Percentiles rank a stretch among this genome's conserved stretches.
Evolutionary conservation across 176 grass and related monocot species (phyloP).

Genomic region (Themeda triandra): DNA sequence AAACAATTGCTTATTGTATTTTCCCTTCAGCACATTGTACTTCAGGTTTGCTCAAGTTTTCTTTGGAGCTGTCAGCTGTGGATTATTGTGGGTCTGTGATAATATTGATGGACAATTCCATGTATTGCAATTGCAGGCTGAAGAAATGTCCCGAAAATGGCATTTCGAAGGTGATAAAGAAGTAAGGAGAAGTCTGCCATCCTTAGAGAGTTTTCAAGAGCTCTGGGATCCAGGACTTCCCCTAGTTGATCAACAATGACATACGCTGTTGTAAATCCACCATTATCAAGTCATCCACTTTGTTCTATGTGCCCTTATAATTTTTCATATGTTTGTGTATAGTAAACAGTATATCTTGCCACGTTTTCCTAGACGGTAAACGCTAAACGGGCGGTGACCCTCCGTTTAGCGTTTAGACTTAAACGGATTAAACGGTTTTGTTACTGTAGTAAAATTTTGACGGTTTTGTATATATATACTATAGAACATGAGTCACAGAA

Average conservation of each 20-base stretch:
- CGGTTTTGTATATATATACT: no score
- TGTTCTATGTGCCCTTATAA: background rate
- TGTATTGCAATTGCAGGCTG: constrained; percentile 41
- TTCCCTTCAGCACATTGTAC: background rate
- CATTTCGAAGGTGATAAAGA: constrained; percentile 45
- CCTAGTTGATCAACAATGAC: constrained; percentile 42
- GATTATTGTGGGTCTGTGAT: background rate
- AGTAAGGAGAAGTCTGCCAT: constrained; percentile 54
- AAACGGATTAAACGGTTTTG: no score
- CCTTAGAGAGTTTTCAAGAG: constrained; percentile 62
- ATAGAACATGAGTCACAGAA: no score
- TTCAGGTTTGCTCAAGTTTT: background rate
- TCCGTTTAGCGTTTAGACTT: no score
- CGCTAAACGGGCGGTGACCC: no score
- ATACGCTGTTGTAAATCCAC: background rate
- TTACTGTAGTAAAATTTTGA: no score
- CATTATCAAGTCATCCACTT: background rate
- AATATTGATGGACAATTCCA: background rate
- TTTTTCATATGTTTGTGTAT: background rate
- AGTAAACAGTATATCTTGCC: background rate
- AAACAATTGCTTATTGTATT: background rate
- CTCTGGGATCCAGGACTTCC: constrained; percentile 43
- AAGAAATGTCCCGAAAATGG: constrained; percentile 65
- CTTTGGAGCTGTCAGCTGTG: background rate
- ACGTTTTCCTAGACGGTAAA: no score